Base-by-base conservation (phyloP, 2,329 filamentous ascomycete genomes). In the Epichloe gansuensis region DNA sequence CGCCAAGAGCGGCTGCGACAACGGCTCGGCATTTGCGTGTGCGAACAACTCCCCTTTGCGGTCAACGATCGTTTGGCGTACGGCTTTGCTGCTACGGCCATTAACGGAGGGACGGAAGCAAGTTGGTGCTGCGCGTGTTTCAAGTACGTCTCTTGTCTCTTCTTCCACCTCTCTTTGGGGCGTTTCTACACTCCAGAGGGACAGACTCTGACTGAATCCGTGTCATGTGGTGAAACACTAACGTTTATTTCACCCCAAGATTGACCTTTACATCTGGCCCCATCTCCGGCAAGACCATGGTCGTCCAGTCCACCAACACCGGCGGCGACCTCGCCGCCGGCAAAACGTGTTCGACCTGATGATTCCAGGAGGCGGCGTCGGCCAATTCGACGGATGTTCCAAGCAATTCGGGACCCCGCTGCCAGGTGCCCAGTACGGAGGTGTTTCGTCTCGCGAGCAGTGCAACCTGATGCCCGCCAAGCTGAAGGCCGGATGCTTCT, bases 101-200 rank as follows among this genome's bases (percentile, higher is more conserved):
- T 85, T 57, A 62, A 64, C 2, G 78, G 78, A 23, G 72, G 74
- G 42, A 75, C 69, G 3, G 82, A 85, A 64, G 67, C 70, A 1
- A 72, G 67, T n/a, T 83, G 80, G 78, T 86, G 83, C 69, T 86
- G 83, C 62, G 76, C 75, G 48, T 85, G 81, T 65, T 85, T 83
- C 61, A 72, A 78, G 67, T 71, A 48, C 61, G 67, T 60, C 31
- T 37, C 46, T 37, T 48, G 7, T n/a, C 35, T 39, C 13, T 37
- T 35, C 35, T 21, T 23, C 7, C n/a, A 43, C 11, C 9, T 23
- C 15, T 43, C 11, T 43, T 8, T n/a, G n/a, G 28, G 28, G 28
- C 41, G 21, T 42, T 42, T 21, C 17, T 42, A 11, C 11, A 11
- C 28, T 31, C 28, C 9, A 31, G 28, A 31, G 28, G 28, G 28